Evolutionary conservation across 1,284 basidiomycete species (phyloP).

Genomic region (Puccinia coronata): DNA sequence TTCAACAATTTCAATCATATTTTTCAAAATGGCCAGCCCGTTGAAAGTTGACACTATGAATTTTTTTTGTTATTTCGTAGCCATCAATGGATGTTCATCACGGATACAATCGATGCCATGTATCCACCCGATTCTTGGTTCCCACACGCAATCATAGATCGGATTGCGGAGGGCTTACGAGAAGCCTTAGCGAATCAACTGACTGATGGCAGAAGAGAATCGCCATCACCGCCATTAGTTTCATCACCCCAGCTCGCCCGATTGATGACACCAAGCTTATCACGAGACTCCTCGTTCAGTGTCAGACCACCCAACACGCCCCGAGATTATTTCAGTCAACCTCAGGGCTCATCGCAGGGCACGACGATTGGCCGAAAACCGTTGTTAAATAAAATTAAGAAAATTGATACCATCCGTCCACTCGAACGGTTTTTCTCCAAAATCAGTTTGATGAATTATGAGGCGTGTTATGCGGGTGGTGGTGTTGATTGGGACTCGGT

Average conservation of each 20-base stretch:
- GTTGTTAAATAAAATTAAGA: constrained; percentile 68
- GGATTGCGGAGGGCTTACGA: constrained; percentile 75
- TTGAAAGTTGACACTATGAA: neutral
- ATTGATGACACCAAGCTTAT: constrained; percentile 29
- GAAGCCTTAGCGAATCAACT: constrained; percentile 64
- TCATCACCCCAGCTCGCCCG: constrained; percentile 32
- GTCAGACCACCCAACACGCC: constrained; percentile 8
- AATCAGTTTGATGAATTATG: constrained; percentile 82
- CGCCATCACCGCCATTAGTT: constrained; percentile 13
- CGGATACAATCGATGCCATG: constrained; percentile 92
- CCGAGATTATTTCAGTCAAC: neutral
- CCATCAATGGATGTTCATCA: constrained; percentile 98
- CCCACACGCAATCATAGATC: constrained; percentile 86
- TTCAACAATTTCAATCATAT: neutral
- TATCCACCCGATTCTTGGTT: constrained; percentile 80
- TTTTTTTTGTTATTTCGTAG: constrained; percentile 61
- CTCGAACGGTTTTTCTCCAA: constrained; percentile 82
- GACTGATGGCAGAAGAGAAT: constrained; percentile 40
- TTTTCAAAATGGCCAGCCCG: constrained; percentile 6
- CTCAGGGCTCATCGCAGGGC: constrained; percentile 24
- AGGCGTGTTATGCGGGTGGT: constrained; percentile 75
- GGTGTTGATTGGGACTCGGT: constrained; percentile 80
- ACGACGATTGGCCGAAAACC: constrained; percentile 67
- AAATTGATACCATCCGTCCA: constrained; percentile 77
- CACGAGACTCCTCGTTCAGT: constrained; percentile 23